phyloP scores from a whole-genome alignment of 441 rosid genomes.

The Pelargonium myrrhifolium region DNA sequence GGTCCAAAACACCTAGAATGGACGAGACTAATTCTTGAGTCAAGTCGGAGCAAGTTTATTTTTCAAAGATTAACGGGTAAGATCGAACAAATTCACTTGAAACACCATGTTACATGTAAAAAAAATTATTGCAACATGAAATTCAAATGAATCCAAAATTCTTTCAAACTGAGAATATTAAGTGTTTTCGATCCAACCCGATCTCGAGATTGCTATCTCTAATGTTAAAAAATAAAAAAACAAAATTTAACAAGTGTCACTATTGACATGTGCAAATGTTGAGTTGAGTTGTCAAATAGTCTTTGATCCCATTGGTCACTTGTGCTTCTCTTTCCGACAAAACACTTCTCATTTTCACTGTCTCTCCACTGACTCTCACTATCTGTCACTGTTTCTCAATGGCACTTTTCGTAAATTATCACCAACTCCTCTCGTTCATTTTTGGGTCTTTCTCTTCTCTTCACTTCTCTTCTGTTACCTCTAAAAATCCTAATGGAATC shows the following conservation, averaged over 20 bases:
- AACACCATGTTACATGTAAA: no score
- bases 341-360: not conserved
- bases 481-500: not conserved
- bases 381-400: not conserved
- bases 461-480: not conserved
- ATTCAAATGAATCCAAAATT: no score
- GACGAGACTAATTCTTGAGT: no score
- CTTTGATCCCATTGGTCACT: not conserved
- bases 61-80: no score
- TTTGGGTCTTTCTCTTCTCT: not conserved
- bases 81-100: no score
- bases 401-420: not conserved
- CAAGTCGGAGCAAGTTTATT: no score
- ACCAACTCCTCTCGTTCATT: not conserved
- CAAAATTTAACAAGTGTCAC: not conserved
- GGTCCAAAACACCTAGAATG: no score
- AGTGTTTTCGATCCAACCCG: no score
- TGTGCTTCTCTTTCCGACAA: not conserved
- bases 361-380: not conserved
- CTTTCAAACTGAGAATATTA: no score
- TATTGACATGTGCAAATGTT: not conserved
- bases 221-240: not conserved
- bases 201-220: no score
- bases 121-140: no score
- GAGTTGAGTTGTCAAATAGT: not conserved